Evolutionary conservation across 192 early-diverging fungal genomes (phyloP).

Genomic region (Coemansia sp.): DNA sequence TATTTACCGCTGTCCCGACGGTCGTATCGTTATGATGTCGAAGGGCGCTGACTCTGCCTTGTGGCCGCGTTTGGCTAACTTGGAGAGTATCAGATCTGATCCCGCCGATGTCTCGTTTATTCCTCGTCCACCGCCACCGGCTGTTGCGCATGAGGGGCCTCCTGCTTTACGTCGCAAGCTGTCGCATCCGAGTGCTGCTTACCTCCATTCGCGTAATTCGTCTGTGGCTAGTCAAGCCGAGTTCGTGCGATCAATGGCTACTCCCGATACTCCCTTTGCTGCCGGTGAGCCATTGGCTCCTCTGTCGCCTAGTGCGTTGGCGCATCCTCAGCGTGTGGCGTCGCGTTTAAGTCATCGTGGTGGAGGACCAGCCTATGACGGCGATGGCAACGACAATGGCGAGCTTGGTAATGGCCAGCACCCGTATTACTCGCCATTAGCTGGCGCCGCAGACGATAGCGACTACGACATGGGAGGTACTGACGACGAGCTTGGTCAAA

Average conservation of each 20-base stretch:
- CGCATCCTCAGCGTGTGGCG: neutral
- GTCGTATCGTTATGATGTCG: constrained; percentile 75
- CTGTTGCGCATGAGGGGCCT: neutral
- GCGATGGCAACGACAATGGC: neutral
- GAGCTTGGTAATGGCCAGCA: neutral
- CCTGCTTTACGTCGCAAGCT: constrained; percentile 24
- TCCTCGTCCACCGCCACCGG: constrained; percentile 26
- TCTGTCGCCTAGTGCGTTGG: neutral
- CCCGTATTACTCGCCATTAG: neutral
- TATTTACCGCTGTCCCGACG: constrained; percentile 69
- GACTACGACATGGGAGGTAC: neutral
- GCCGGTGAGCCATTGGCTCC: neutral
- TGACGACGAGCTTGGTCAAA: neutral
- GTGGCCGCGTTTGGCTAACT: constrained; percentile 58
- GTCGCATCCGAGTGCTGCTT: constrained; percentile 45
- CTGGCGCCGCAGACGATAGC: neutral
- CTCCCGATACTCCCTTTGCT: neutral
- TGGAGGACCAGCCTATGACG: neutral
- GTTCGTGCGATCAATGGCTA: neutral
- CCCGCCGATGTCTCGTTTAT: constrained; percentile 22
- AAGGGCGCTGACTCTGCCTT: constrained; percentile 93
- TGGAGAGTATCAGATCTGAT: constrained; percentile 23
- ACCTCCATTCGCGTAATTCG: constrained; percentile 48
- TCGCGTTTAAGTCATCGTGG: constrained; percentile 2
- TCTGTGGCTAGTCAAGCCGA: constrained; percentile 36